Evolutionary conservation across 139 green algal genomes (phyloP), one percentile per base, ranked within the genome.

Genomic region (Volvox africanus): DNA sequence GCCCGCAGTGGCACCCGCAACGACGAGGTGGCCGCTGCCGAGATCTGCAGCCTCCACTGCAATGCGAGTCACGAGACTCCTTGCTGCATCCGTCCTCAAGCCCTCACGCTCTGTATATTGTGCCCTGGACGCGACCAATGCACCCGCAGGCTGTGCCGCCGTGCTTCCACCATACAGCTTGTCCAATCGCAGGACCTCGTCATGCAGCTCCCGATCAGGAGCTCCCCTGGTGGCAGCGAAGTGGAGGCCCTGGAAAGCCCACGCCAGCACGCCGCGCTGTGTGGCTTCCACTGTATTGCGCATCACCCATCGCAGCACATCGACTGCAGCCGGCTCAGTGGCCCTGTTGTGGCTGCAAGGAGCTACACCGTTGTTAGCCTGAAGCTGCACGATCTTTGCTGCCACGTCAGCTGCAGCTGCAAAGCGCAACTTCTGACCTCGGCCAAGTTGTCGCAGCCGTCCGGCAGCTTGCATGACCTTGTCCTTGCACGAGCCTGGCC

Each of bases 381-480:
- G 78, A 11, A 68, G 78, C 17, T 18, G 78, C 18, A 36, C 22
- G 12, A 92, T 73, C 79, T 87, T 81, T n/a, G n/a, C 79, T 2
- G 44, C 24, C 28, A 93, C 69, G 26, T 94, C 92, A 0, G 32
- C 36, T 0, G 89, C 88, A 35, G 76, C 92, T 5, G 88, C 87
- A 18, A 93, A 68, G 62, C 61, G 67, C 82, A 96, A 76, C 9
- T n/a, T 73, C 87, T 95, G 92, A 37, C 93, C 93, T n/a, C 87
- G 85, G 80, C 83, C 93, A 80, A 95, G 89, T 81, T 92, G 89
- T 69, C 90, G 86, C 88, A 95, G 62, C 21, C 91, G 80, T 2
- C 87, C 92, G 0, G 86, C 86, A 36, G 86, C 86, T 88, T 96
- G 95, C 94, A 97, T 96, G 18, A 97, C 75, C 93, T 96, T 95